Conservation (phyloP, 352 stramenopile genomes). For the Phytophthora constricta region DNA sequence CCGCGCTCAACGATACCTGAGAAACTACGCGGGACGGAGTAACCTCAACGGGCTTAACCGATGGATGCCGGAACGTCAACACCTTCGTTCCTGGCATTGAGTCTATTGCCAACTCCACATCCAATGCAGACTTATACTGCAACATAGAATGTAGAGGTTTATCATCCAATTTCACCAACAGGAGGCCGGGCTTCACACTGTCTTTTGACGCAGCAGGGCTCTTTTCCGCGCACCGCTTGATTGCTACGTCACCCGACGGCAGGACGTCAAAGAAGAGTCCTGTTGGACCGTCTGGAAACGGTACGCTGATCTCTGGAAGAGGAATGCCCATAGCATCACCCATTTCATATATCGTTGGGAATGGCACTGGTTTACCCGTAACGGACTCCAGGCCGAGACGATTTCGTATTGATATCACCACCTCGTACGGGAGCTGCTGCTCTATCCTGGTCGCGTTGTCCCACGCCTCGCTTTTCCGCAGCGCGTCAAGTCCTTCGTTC, state of each 20-base stretch:
- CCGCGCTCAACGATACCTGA: slow-evolving; percentile 54
- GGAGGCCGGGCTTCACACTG: slow-evolving; percentile 70
- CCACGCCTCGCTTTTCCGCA: slow-evolving; percentile 76
- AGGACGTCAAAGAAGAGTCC: slow-evolving; percentile 67
- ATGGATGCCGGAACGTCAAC: slow-evolving; percentile 83
- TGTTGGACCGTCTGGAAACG: slow-evolving; percentile 67
- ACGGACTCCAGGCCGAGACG: slow-evolving; percentile 59
- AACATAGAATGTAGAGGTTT: slow-evolving; percentile 57
- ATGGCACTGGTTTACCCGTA: slow-evolving; percentile 43
- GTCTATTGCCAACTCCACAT: slow-evolving; percentile 68
- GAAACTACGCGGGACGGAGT: slow-evolving; percentile 63
- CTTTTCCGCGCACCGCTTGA: slow-evolving; percentile 55
- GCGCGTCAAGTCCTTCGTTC: slow-evolving; percentile 60
- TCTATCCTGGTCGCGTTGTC: slow-evolving; percentile 61
- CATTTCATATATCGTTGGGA: slow-evolving; percentile 70
- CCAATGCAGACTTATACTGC: slow-evolving; percentile 53
- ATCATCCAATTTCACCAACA: slow-evolving; percentile 79
- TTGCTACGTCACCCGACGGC: slow-evolving; percentile 45
- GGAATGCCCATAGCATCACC: slow-evolving; percentile 81
- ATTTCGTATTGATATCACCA: slow-evolving; percentile 84
- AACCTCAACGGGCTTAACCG: slow-evolving; percentile 58
- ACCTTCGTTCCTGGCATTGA: slow-evolving; percentile 55
- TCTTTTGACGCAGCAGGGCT: slow-evolving; percentile 69
- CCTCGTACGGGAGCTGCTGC: slow-evolving; percentile 73
- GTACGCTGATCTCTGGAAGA: slow-evolving; percentile 81